These are phyloP conservation scores for Patellaria atrata DNA, from an alignment of 495 filamentous ascomycete species.

Conservation along the genomic window DNA sequence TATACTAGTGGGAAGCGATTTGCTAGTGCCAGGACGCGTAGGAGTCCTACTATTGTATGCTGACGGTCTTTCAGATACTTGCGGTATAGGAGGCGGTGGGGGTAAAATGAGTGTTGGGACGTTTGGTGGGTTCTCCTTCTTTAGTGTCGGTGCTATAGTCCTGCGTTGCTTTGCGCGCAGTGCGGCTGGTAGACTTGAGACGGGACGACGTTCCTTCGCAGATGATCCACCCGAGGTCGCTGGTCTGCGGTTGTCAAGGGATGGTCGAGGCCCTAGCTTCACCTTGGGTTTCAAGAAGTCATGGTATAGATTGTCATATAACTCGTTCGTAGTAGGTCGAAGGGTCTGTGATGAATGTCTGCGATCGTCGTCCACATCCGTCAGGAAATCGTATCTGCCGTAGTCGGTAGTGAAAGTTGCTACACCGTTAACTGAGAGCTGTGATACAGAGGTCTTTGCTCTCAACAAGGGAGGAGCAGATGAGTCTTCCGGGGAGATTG, in stretches of 20 bases:
- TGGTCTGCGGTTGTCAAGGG: slow-evolving; percentile 15
- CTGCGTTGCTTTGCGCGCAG: slow-evolving; percentile 17
- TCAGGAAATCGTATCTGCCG: slow-evolving; percentile 14
- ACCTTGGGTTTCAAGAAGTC: slow-evolving; percentile 19
- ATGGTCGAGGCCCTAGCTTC: slow-evolving; percentile 17
- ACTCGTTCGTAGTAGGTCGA: slow-evolving; percentile 12
- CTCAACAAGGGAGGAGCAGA: neutral
- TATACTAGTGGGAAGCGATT: slow-evolving; percentile 32
- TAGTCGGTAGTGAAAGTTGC: slow-evolving; percentile 2
- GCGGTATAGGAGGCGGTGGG: slow-evolving; percentile 26
- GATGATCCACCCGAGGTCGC: slow-evolving; percentile 12
- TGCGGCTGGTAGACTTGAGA: slow-evolving; percentile 22
- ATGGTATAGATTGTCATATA: slow-evolving; percentile 16
- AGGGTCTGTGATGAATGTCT: slow-evolving; percentile 19
- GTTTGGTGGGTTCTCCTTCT: slow-evolving; percentile 19
- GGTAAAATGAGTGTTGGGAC: slow-evolving; percentile 18
- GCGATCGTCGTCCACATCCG: slow-evolving; percentile 13
- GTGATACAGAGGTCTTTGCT: slow-evolving; percentile 6
- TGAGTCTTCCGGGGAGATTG: neutral
- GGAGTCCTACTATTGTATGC: no score
- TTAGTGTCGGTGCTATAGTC: slow-evolving; percentile 17
- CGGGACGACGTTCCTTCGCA: slow-evolving; percentile 7
- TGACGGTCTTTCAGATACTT: slow-evolving; percentile 20
- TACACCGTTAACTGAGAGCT: slow-evolving; percentile 1
- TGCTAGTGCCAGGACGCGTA: slow-evolving; percentile 38